These are phyloP conservation scores for Cutaneotrichosporon arboriforme DNA, from an alignment of 1,284 basidiomycete species.

Conservation along the genomic window DNA sequence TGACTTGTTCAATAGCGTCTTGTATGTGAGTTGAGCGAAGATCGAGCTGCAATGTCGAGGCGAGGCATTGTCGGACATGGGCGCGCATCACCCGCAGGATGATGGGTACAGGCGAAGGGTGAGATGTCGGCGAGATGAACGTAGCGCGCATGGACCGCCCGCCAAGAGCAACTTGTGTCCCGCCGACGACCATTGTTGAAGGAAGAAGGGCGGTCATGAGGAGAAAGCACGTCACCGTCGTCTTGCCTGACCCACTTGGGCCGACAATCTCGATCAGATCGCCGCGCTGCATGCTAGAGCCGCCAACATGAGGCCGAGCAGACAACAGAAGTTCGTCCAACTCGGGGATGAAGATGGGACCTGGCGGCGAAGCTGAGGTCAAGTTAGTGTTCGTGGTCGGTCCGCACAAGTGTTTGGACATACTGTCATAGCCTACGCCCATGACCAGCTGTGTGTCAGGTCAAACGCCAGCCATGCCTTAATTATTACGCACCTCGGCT, in stretches of 20 bases:
- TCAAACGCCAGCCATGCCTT: neutral
- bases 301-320: conserved; percentile 26
- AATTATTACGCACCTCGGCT: conserved; percentile 25
- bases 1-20: conserved; percentile 11
- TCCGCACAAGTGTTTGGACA: neutral
- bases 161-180: conserved; percentile 24
- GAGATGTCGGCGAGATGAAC: conserved; percentile 27
- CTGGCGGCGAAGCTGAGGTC: conserved; percentile 36
- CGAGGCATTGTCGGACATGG: conserved; percentile 24
- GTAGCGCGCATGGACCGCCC: conserved; percentile 28
- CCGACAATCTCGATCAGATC: conserved; percentile 45
- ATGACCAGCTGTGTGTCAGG: conserved; percentile 16
- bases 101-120: conserved; percentile 16
- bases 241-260: conserved; percentile 40
- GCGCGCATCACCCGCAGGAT: conserved; percentile 23
- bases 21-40: neutral
- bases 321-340: conserved; percentile 34
- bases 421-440: conserved; percentile 34
- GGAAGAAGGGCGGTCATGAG: conserved; percentile 37
- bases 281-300: conserved; percentile 40
- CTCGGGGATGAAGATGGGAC: conserved; percentile 37
- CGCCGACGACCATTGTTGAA: neutral
- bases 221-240: conserved; percentile 19
- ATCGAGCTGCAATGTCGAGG: neutral
- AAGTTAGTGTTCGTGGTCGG: too few relatives aligned